A percentile compares a stretch with the other conserved stretches of the same genome.
phyloP scores from a whole-genome alignment of 1,284 basidiomycete species.

The Neotropicomus parvogracilis region DNA sequence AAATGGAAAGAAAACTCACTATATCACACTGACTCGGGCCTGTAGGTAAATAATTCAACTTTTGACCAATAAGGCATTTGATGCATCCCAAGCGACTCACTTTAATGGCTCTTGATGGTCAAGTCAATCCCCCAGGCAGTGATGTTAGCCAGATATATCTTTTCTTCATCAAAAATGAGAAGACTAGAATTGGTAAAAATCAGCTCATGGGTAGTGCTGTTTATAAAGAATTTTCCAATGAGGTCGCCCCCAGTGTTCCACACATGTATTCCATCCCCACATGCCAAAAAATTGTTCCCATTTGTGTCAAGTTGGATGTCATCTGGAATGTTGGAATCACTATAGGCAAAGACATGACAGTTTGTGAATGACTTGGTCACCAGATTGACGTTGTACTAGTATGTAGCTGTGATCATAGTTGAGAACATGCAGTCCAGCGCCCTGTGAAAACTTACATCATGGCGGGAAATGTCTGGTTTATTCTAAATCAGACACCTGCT shows the following conservation, averaged over 20 bases:
- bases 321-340: slow-evolving; percentile 66
- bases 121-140: slow-evolving; percentile 19
- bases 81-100: no score
- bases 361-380: slow-evolving; percentile 55
- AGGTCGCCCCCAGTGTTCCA: slow-evolving; percentile 62
- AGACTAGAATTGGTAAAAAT: slow-evolving; percentile 44
- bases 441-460: slow-evolving; percentile 51
- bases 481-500: slow-evolving; percentile 46
- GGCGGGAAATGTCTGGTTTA: slow-evolving; percentile 59
- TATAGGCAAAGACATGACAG: slow-evolving; percentile 68
- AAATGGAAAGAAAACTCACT: no score
- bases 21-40: no score
- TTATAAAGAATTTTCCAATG: slow-evolving; percentile 73
- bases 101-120: background rate
- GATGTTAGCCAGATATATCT: slow-evolving; percentile 20
- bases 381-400: slow-evolving; percentile 62
- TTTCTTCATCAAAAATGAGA: slow-evolving; percentile 17
- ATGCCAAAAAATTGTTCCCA: slow-evolving; percentile 22
- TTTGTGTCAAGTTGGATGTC: slow-evolving; percentile 49
- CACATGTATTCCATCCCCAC: slow-evolving; percentile 42
- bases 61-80: no score
- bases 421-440: background rate
- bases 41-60: no score
- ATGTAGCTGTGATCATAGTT: slow-evolving; percentile 48
- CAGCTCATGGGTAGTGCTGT: slow-evolving; percentile 57